Percentiles rank a stretch among this genome's conserved stretches.
These are phyloP conservation scores for Fraxinus anomala DNA, from an alignment of 257 asterid genomes.

Conservation along the genomic window DNA sequence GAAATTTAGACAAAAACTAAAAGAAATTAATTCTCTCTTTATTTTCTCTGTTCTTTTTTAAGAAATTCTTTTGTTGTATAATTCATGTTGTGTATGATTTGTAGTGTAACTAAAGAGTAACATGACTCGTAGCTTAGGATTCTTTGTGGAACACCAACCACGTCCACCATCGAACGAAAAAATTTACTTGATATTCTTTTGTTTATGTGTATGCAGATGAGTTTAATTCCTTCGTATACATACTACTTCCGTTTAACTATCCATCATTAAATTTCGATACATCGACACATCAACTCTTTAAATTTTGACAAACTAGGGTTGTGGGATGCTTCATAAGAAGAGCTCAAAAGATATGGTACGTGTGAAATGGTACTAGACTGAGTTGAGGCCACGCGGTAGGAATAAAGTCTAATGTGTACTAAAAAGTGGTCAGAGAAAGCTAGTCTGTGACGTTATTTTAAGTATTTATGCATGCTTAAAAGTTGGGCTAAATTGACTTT, in stretches of 20 bases:
- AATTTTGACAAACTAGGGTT: too few species aligned
- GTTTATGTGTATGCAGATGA: too few species aligned
- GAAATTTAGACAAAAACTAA: conserved; percentile 25
- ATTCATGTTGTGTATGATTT: conserved; percentile 24
- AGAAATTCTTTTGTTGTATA: neutral
- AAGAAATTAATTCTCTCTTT: conserved; percentile 18
- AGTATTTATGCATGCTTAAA: neutral
- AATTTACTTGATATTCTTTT: too few species aligned
- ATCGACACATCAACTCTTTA: too few species aligned
- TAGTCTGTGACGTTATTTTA: neutral
- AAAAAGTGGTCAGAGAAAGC: conserved; percentile 29
- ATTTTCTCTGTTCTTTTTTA: neutral
- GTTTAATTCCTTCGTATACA: too few species aligned
- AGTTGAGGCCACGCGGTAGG: neutral
- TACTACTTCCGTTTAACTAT: too few species aligned
- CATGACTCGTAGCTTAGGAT: too few species aligned
- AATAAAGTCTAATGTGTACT: neutral
- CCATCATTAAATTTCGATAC: too few species aligned
- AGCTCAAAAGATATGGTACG: too few species aligned
- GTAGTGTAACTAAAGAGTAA: conserved; percentile 21
- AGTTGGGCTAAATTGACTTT: conserved; percentile 40
- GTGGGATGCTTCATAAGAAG: too few species aligned
- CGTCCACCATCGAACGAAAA: too few species aligned
- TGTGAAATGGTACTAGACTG: neutral
- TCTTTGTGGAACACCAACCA: too few species aligned